Evolutionary conservation across 2,329 filamentous ascomycete genomes (phyloP), one percentile per base, ranked within the genome.

Genomic region (Aureobasidium sp.): DNA sequence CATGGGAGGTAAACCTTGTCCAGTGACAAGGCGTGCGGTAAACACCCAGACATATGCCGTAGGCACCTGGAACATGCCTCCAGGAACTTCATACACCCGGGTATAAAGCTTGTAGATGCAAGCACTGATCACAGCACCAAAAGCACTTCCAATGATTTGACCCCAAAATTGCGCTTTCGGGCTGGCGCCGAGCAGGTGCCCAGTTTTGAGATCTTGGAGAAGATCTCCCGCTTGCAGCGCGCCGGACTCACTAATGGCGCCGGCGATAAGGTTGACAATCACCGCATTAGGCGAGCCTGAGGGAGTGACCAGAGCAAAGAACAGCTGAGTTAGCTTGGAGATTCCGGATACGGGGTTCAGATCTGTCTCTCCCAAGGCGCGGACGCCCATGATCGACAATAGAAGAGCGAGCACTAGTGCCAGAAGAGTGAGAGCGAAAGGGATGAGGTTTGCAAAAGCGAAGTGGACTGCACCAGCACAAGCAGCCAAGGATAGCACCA

Each of bases 31-130:
- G 17, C 94, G 82, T 1, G 94, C 93, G 0, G 94, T 99, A 73
- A 97, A 97, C 59, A 99, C 89, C 94, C 94, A 99, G 5, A 99
- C 92, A 72, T 93, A 97, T 0, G 87, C 93, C 0, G 94, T 97
- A 0, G 94, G 94, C 1, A 96, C 91, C 70, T 96, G 89, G 73
- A 99, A 97, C 59, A 97, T 78, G 11, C 90, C 87, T 0, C 92
- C 90, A 0, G 94, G 94, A 6, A 99, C 88, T 42, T 86, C 80
- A 70, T 99, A 99, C 1, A 97, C 92, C 37, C 83, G 86, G 2
- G 91, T 93, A 70, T 99, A 99, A 15, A 97, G 78, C 63, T 87
- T 87, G 73, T 99, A 99, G 2, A 97, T 88, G 3, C 88, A 82
- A 0, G 93, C 91, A 63, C 89, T 93, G 6, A 96, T 82, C 12